A percentile compares a stretch with the other conserved stretches of the same genome.
Evolutionary conservation across 164 flowering plant species (phyloP).

Genomic region (Tetrastigma voinierianum): DNA sequence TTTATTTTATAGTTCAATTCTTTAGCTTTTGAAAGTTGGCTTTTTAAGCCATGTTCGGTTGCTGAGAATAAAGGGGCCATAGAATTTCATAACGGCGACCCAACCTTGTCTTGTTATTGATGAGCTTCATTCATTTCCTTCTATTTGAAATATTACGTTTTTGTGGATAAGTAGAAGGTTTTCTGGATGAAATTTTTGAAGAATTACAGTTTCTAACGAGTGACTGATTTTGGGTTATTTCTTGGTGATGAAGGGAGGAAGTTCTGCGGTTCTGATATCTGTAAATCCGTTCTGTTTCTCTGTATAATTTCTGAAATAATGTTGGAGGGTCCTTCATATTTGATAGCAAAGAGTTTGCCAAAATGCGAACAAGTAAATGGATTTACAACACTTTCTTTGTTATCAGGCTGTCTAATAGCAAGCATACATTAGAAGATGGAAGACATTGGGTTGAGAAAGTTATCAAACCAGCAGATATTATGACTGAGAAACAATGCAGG

Average conservation of each 20-base stretch:
- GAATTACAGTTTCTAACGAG: background rate
- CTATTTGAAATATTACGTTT: background rate
- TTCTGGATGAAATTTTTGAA: background rate
- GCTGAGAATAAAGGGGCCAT: too few species aligned
- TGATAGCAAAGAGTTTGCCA: conserved; percentile 31
- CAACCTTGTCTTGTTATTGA: too few species aligned
- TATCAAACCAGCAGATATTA: conserved; percentile 16
- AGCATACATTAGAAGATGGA: conserved; percentile 22
- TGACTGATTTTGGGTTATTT: conserved; percentile 6
- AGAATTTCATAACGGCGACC: too few species aligned
- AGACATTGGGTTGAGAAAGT: conserved; percentile 14
- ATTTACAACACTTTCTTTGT: conserved; percentile 25
- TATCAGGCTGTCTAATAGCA: conserved; percentile 21
- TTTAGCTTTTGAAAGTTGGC: too few species aligned
- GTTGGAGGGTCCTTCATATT: conserved; percentile 41
- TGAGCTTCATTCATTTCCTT: too few species aligned
- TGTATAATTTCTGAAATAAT: conserved; percentile 9
- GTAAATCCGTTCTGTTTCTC: conserved; percentile 3
- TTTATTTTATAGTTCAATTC: too few species aligned
- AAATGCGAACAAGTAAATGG: conserved; percentile 29
- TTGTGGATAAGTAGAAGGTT: background rate
- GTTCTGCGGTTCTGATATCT: background rate
- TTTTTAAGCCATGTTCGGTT: too few species aligned
- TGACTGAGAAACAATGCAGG: background rate
- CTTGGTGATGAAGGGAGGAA: conserved; percentile 2